Conservation (phyloP, 352 stramenopile species). For the Blastocystis sp. region DNA sequence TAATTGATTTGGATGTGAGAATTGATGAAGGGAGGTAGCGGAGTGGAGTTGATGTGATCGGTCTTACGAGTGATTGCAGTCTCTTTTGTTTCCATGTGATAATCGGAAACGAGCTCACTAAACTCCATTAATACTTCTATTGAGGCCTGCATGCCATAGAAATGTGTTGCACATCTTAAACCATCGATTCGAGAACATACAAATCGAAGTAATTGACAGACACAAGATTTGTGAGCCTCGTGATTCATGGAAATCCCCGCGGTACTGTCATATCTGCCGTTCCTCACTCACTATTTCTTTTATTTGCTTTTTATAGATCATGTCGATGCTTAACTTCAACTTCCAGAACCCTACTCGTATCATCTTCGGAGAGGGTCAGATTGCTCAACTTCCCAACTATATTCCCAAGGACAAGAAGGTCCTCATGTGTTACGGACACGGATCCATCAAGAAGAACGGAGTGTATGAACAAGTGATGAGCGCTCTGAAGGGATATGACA, state of each 20-base stretch:
- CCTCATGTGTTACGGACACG: conserved; percentile 40
- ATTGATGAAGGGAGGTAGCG: too few relatives aligned
- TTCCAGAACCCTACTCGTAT: conserved; percentile 46
- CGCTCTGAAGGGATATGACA: conserved; percentile 44
- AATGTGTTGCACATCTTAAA: too few relatives aligned
- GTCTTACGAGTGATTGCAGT: too few relatives aligned
- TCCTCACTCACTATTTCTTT: conserved; percentile 13
- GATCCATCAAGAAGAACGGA: conserved; percentile 50
- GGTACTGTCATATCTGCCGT: not conserved
- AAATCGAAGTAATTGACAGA: too few relatives aligned
- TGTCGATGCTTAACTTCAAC: conserved; percentile 46
- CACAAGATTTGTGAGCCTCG: not conserved
- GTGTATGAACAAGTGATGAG: conserved; percentile 56
- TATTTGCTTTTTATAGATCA: not conserved
- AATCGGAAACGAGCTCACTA: too few relatives aligned
- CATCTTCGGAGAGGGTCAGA: conserved; percentile 41
- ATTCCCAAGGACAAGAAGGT: conserved; percentile 8
- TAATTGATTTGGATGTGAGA: too few relatives aligned
- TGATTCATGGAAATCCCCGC: not conserved
- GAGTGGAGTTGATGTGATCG: too few relatives aligned
- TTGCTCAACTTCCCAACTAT: not conserved
- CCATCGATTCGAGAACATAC: too few relatives aligned
- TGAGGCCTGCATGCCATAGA: too few relatives aligned
- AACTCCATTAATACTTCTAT: too few relatives aligned
- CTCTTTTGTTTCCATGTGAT: too few relatives aligned